These are phyloP conservation scores for Lepidium sativum DNA, from an alignment of 345 rosid species.

Conservation along the genomic window DNA sequence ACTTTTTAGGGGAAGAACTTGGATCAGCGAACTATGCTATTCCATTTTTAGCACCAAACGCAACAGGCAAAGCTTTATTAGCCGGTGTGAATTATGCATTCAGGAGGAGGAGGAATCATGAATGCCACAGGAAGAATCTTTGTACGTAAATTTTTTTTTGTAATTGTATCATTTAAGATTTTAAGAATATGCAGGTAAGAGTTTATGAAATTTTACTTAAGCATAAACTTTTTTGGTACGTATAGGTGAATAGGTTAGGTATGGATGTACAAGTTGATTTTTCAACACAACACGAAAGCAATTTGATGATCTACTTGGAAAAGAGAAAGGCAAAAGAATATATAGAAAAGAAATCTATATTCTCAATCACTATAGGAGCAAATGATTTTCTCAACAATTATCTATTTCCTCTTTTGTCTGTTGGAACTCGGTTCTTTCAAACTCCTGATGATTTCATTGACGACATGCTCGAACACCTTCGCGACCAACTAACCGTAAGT, in stretches of 20 bases:
- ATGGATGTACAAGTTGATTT: constrained; percentile 86
- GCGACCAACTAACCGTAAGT: constrained; percentile 53
- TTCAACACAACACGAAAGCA: constrained; percentile 76
- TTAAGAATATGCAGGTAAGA: too few relatives aligned
- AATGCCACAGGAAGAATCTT: constrained; percentile 58
- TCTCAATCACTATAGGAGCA: constrained; percentile 59
- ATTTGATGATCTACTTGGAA: constrained; percentile 55
- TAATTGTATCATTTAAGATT: too few relatives aligned
- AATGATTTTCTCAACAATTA: constrained; percentile 77
- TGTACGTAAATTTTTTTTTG: constrained; percentile 23
- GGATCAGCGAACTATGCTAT: constrained; percentile 38
- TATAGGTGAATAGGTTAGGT: constrained; percentile 78
- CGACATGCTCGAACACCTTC: constrained; percentile 44
- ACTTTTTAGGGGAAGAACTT: constrained; percentile 31
- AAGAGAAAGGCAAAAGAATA: constrained; percentile 64
- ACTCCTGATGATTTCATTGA: constrained; percentile 46
- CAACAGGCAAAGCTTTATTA: constrained; percentile 38
- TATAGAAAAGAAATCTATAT: constrained; percentile 52
- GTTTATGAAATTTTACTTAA: too few relatives aligned
- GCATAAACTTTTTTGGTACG: too few relatives aligned
- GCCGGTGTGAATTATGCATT: constrained; percentile 78
- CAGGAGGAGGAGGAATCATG: constrained; percentile 76
- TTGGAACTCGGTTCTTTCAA: constrained; percentile 28
- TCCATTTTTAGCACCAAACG: constrained; percentile 72
- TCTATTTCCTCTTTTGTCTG: constrained; percentile 48